phyloP scores from a whole-genome alignment of 2,329 filamentous ascomycete species.

The Rhynchosporium graminicola region DNA sequence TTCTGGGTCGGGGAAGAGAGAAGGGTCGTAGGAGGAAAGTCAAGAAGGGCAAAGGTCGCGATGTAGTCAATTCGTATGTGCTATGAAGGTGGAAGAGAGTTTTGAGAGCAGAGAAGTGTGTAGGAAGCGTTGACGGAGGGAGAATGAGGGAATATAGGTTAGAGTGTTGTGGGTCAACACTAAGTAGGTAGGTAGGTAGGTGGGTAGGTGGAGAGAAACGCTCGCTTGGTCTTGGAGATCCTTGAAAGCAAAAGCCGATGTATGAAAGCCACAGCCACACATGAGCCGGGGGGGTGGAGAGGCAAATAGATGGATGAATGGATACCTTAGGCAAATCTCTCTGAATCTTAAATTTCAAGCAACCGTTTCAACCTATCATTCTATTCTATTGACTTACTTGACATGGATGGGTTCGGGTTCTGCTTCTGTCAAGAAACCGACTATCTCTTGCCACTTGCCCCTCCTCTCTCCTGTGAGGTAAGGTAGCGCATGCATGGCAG shows the following conservation, averaged over 20 bases:
- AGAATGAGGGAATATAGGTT: neutral
- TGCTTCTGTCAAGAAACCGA: neutral
- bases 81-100: no score
- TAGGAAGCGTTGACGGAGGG: neutral
- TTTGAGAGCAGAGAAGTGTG: neutral
- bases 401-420: neutral
- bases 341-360: neutral
- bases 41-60: no score
- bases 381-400: neutral
- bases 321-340: neutral
- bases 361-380: neutral
- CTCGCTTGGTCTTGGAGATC: no score
- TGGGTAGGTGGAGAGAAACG: neutral
- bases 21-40: neutral
- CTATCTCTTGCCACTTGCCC: neutral
- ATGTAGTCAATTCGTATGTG: no score
- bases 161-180: neutral
- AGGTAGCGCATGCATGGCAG: no score
- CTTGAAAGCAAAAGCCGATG: no score
- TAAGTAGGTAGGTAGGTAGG: neutral
- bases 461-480: neutral
- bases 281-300: neutral
- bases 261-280: no score
- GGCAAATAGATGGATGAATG: neutral
- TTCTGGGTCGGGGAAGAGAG: slow-evolving; percentile 1